Base-by-base conservation (phyloP, 1,284 basidiomycete species). In the Cutaneotrichosporon dermatis region DNA sequence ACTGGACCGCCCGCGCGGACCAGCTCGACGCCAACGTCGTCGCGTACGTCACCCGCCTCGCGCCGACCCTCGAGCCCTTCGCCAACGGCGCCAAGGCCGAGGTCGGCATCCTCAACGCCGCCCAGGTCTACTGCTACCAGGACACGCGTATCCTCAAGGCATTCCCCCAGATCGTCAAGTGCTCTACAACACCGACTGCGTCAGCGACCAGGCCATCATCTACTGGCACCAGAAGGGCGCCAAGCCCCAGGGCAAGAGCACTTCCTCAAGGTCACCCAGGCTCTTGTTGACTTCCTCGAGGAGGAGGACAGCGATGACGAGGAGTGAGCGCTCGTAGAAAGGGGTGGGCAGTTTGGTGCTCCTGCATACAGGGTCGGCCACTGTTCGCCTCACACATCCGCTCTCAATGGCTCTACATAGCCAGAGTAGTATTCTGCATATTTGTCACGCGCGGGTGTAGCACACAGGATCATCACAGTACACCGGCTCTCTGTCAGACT, bases 201-300 rank as follows among this genome's bases (percentile, higher is more conserved):
- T 97, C 68, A 89, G 90, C 61, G 92, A 94, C 73, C 89, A 93
- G 76, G 93, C 94, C 63, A 94, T 98, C 73, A 88, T 97, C 62
- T 98, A 96, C 80, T 98, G 94, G 94, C 84, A 92, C 79, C 87
- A 90, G 79, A 98, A 98, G 80, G 94, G 95, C 59, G 89, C 92
- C 58, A 96, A 93, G 80, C 85, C 91, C 1, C 90, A 96, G 76
- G 94, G 93, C 55, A 88, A 89, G 76, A 94, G 76, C 89, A 94
- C 76, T 97, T 98, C 83, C 81, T 97, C 68, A 93, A 92, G 80
- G 86, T 83, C 58, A 88, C 91, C 2, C 89, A 91, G 76, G 76
- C 89, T 6, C 83, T 98, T 43, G 92, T 97, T 72, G 93, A 95
- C 70, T 77, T 78, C 70, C 69, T 78, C 59, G 71, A 76, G 63